Evolutionary conservation across 2,329 filamentous ascomycete genomes (phyloP).

Genomic region (Scopulariopsis brevicaulis): DNA sequence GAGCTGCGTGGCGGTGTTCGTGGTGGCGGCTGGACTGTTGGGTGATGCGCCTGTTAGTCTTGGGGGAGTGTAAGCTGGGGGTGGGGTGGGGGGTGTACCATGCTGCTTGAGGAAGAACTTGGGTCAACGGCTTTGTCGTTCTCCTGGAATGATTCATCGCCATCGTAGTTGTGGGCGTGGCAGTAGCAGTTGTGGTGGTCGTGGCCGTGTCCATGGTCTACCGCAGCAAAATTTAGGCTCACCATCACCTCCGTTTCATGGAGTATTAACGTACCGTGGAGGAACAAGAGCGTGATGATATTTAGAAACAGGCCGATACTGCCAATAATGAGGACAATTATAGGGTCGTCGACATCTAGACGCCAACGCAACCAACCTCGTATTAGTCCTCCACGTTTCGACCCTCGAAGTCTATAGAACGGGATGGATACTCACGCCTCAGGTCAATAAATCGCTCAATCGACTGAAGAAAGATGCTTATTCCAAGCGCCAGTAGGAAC

Average conservation of each 20-base stretch:
- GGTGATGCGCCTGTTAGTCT: background rate
- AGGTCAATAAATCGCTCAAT: slow-evolving; percentile 57
- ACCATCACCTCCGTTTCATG: background rate
- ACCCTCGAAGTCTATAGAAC: background rate
- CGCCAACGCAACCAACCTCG: background rate
- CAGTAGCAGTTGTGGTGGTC: slow-evolving; percentile 20
- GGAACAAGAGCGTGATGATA: slow-evolving; percentile 50
- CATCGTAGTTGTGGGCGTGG: slow-evolving; percentile 16
- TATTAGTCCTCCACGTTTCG: background rate
- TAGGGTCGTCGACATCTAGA: slow-evolving; percentile 51
- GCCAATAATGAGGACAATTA: slow-evolving; percentile 58
- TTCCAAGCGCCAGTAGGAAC: slow-evolving; percentile 58
- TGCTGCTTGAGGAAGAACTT: slow-evolving; percentile 4
- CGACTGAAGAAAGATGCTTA: slow-evolving; percentile 64
- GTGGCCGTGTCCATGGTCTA: slow-evolving; percentile 26
- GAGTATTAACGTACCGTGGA: slow-evolving; percentile 41
- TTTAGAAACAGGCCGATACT: slow-evolving; percentile 57
- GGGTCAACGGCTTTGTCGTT: slow-evolving; percentile 6
- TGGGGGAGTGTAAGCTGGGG: background rate
- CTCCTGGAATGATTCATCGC: slow-evolving; percentile 10
- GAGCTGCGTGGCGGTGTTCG: slow-evolving; percentile 34
- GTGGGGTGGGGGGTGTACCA: background rate
- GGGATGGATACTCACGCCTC: slow-evolving; percentile 26
- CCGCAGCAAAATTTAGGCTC: slow-evolving; percentile 7
- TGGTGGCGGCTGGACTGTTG: slow-evolving; percentile 23